Evolutionary conservation across 1,284 basidiomycete genomes (phyloP).

Genomic region (Papiliotrema nemorosa): DNA sequence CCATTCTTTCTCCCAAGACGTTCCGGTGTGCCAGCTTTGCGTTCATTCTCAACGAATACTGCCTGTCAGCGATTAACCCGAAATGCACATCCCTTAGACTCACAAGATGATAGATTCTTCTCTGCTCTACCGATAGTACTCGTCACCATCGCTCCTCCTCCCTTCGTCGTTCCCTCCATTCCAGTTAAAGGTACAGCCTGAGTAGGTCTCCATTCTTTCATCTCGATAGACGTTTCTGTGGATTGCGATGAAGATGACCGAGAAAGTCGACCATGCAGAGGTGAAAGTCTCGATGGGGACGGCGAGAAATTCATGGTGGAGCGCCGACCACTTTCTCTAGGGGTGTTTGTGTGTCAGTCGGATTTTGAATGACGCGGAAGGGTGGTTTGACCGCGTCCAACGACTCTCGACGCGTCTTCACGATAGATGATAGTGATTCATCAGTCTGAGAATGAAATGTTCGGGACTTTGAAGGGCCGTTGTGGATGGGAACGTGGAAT

Average conservation of each 20-base stretch:
- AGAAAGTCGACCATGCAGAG: neutral
- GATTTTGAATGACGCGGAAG: neutral
- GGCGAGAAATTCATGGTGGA: neutral
- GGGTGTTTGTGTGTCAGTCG: no score
- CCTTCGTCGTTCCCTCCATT: neutral
- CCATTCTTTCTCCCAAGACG: conserved; percentile 3
- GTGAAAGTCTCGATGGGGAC: neutral
- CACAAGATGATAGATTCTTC: neutral
- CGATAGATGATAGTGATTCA: no score
- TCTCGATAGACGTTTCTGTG: neutral
- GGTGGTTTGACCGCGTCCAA: no score
- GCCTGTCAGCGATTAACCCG: neutral
- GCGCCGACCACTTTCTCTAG: neutral
- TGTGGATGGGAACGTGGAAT: no score
- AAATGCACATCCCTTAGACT: neutral
- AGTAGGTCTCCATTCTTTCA: neutral
- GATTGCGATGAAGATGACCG: neutral
- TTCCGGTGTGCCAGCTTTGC: neutral
- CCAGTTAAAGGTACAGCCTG: neutral
- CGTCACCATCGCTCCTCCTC: neutral
- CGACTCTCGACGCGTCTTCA: no score
- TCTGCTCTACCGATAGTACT: neutral
- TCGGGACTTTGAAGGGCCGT: no score
- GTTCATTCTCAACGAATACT: conserved; percentile 3
- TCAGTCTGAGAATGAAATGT: no score